Evolutionary conservation across 2,329 filamentous ascomycete genomes (phyloP).

Genomic region (Cercospora sojina): DNA sequence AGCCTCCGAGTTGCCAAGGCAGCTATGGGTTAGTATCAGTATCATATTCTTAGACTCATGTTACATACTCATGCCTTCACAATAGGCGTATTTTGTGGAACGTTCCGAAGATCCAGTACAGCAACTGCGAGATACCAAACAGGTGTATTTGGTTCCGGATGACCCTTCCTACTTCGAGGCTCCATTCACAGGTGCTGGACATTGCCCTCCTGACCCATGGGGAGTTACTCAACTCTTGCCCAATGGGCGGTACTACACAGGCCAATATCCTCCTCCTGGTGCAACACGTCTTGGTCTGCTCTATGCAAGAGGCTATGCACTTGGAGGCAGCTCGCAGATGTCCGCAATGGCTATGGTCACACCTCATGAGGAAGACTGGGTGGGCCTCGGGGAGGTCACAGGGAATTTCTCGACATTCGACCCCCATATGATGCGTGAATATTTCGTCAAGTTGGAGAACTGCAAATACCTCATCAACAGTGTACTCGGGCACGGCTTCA

Average conservation of each 20-base stretch:
- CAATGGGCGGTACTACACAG: conserved; percentile 52
- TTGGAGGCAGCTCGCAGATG: conserved; percentile 60
- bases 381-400: conserved; percentile 56
- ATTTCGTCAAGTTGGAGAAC: conserved; percentile 51
- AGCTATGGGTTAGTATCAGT: conserved; percentile 12
- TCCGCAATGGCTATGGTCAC: conserved; percentile 60
- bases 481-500: conserved; percentile 54
- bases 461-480: conserved; percentile 46
- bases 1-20: conserved; percentile 14
- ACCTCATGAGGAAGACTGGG: conserved; percentile 59
- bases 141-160: conserved; percentile 8
- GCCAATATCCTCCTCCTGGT: conserved; percentile 45
- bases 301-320: conserved; percentile 57
- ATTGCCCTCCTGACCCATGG: conserved; percentile 1
- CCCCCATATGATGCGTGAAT: conserved; percentile 56
- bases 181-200: conserved; percentile 3
- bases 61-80: conserved; percentile 39
- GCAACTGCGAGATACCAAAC: conserved; percentile 13
- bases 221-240: conserved; percentile 43
- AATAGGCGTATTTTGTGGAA: conserved; percentile 9
- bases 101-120: conserved; percentile 3
- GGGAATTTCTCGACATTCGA: conserved; percentile 58
- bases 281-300: conserved; percentile 37
- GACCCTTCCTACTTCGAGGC: conserved; percentile 3
- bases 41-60: neutral